Conservation (phyloP, 176 grass and related monocot genomes). For the Leersia perrieri region DNA sequence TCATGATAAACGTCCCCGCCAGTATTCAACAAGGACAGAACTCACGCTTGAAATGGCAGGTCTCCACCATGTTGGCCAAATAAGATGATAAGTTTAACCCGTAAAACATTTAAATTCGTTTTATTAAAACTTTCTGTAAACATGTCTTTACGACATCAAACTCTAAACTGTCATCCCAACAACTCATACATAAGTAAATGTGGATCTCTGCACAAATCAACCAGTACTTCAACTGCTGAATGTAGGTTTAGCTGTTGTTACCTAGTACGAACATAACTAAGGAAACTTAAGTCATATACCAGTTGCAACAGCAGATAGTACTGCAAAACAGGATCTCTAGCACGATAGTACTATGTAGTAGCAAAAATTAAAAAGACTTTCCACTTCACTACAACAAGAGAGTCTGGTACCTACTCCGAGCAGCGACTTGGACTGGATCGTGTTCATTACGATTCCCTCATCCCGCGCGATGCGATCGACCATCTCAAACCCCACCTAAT, state of each 20-base stretch:
- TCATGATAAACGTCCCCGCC: not conserved
- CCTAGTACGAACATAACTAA: not conserved
- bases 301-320: not conserved
- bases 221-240: not conserved
- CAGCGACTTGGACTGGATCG: slow-evolving; percentile 79
- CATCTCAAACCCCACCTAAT: slow-evolving; percentile 93
- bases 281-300: not conserved
- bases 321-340: not conserved
- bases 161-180: not conserved
- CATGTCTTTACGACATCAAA: not conserved
- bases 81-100: not conserved
- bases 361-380: not conserved
- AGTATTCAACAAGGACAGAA: not conserved
- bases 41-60: not conserved
- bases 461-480: slow-evolving; percentile 68
- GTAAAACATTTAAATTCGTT: not conserved
- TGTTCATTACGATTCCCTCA: slow-evolving; percentile 72
- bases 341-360: not conserved
- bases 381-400: not conserved
- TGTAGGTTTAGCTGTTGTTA: not conserved
- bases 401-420: slow-evolving; percentile 75
- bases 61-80: not conserved
- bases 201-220: not conserved
- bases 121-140: not conserved
- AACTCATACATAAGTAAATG: not conserved